phyloP scores from a whole-genome alignment of 1,284 basidiomycete genomes.

The Rhizoctonia solani region DNA sequence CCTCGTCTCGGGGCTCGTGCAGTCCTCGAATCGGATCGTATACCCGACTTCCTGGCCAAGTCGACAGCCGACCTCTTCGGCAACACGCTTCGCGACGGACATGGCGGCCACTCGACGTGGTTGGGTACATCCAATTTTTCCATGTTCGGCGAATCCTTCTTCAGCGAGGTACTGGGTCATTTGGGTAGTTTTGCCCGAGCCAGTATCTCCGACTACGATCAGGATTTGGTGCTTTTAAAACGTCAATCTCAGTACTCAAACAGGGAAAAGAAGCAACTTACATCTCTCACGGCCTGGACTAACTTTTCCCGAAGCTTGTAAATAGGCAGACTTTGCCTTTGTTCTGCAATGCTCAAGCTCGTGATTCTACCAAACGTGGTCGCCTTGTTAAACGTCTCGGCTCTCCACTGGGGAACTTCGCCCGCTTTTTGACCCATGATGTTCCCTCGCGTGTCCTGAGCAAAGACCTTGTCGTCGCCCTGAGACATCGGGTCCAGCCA shows the following conservation, averaged over 20 bases:
- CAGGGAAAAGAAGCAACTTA: conserved; percentile 48
- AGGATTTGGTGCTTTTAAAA: conserved; percentile 85
- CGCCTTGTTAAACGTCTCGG: conserved; percentile 93
- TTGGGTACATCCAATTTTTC: conserved; percentile 95
- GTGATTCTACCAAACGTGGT: conserved; percentile 96
- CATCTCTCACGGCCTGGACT: conserved; percentile 88
- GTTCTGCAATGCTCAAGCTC: conserved; percentile 88
- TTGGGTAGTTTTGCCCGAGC: conserved; percentile 92
- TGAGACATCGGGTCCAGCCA: conserved; percentile 99
- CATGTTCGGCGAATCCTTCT: conserved; percentile 82
- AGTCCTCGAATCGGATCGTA: conserved; percentile 98
- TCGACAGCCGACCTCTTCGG: conserved; percentile 96
- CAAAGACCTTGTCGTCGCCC: conserved; percentile 84
- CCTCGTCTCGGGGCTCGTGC: conserved; percentile 94
- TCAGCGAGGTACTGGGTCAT: conserved; percentile 95
- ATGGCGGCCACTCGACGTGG: conserved; percentile 98
- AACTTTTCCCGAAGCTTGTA: conserved; percentile 94
- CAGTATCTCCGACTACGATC: conserved; percentile 92
- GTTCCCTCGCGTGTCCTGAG: conserved; percentile 88
- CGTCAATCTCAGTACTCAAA: conserved; percentile 41
- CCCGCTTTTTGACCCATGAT: conserved; percentile 80
- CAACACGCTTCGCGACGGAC: conserved; percentile 98
- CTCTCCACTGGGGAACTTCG: conserved; percentile 89
- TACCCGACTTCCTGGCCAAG: conserved; percentile 98
- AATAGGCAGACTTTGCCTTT: conserved; percentile 88